Percentiles rank a stretch among this genome's conserved stretches.
Evolutionary conservation across 176 grass and related monocot genomes (phyloP).

Genomic region (Aegilops umbellulata): DNA sequence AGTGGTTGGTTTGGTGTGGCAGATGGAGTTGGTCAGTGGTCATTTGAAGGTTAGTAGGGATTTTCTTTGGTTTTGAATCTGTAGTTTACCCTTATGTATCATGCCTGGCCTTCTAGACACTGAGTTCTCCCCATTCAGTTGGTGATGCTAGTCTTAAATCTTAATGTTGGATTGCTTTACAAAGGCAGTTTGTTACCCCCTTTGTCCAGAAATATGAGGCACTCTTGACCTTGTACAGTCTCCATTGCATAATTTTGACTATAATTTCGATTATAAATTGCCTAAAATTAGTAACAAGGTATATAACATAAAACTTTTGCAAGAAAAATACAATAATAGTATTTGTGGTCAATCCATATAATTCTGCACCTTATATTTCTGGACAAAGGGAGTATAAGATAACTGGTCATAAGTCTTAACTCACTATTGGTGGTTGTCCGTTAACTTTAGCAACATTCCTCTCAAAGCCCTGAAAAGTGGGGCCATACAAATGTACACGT

Average conservation of each 20-base stretch:
- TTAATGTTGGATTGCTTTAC: not conserved
- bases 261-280: not conserved
- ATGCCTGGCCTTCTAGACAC: not conserved
- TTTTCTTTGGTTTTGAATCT: slow-evolving; percentile 9
- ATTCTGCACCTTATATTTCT: not conserved
- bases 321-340: not conserved
- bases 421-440: no score
- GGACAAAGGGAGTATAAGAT: not conserved
- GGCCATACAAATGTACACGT: not conserved
- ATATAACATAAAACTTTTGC: not conserved
- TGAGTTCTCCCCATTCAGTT: not conserved
- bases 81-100: not conserved
- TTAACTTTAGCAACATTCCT: not conserved
- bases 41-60: slow-evolving; percentile 65
- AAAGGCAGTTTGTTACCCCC: not conserved
- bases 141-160: not conserved
- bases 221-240: not conserved
- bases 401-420: not conserved
- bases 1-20: slow-evolving; percentile 89
- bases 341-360: not conserved
- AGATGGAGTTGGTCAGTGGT: slow-evolving; percentile 98
- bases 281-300: not conserved
- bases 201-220: not conserved
- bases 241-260: not conserved
- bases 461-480: not conserved